Percentiles rank a stretch among this genome's conserved stretches.
These are phyloP conservation scores for Sporothrix brunneoviolacea DNA, from an alignment of 2,329 filamentous ascomycete species.

Conservation along the genomic window DNA sequence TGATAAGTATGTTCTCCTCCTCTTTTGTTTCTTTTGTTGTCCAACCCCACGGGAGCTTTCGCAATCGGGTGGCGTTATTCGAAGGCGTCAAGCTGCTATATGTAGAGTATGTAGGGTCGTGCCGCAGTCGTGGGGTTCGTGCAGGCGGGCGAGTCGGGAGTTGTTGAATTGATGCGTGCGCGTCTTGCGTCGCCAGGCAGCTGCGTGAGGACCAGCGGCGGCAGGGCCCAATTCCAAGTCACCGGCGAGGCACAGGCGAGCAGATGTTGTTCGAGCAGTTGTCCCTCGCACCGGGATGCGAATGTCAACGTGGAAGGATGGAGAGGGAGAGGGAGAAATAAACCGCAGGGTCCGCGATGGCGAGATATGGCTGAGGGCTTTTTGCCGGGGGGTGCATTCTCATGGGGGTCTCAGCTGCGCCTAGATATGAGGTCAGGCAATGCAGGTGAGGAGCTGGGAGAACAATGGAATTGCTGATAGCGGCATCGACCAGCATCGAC, in stretches of 20 bases:
- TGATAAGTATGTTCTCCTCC: no score
- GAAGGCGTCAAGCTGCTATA: neutral
- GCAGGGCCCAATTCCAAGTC: no score
- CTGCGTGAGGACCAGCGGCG: no score
- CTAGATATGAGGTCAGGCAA: neutral
- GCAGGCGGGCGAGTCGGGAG: no score
- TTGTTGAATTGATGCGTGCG: no score
- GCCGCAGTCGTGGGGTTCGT: no score
- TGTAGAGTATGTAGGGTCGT: neutral
- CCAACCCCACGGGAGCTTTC: no score
- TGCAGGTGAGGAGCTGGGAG: conserved; percentile 2
- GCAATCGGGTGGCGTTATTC: neutral
- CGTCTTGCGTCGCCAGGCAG: no score
- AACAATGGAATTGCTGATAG: neutral
- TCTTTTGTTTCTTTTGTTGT: no score
- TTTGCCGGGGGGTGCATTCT: no score
- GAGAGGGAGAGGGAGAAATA: neutral
- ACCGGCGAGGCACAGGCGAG: no score
- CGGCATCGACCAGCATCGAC: neutral
- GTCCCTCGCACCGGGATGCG: neutral
- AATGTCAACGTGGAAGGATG: neutral
- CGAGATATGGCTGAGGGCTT: neutral
- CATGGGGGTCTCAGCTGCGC: neutral
- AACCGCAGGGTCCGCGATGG: neutral
- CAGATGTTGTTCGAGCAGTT: neutral